Evolutionary conservation across 2,329 filamentous ascomycete genomes (phyloP).

Genomic region (Orbilia blumenaviensis): DNA sequence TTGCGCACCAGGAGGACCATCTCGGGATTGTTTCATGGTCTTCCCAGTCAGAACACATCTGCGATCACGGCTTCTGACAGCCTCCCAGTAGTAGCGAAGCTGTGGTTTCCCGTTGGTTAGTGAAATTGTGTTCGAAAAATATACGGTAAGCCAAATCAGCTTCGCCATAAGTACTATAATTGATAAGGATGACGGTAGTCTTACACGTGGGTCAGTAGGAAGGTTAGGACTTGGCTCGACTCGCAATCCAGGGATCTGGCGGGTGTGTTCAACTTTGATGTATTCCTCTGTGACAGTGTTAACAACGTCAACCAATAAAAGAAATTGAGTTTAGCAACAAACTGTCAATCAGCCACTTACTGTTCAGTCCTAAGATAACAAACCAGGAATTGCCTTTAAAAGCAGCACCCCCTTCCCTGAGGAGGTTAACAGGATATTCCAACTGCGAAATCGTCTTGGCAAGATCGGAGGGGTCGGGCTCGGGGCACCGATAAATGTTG

Average conservation of each 20-base stretch:
- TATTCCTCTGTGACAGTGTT: background rate
- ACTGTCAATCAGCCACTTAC: background rate
- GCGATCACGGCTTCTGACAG: background rate
- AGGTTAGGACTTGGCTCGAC: background rate
- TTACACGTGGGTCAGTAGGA: slow-evolving; percentile 12
- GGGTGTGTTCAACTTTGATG: slow-evolving; percentile 10
- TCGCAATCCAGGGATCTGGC: background rate
- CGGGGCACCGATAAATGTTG: slow-evolving; percentile 8
- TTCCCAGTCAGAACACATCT: slow-evolving; percentile 29
- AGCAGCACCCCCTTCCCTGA: background rate
- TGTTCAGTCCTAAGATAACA: background rate
- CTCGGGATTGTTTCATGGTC: background rate
- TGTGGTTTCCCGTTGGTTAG: background rate
- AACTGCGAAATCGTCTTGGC: background rate
- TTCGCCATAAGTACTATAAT: too few relatives aligned
- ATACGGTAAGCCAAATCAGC: too few relatives aligned
- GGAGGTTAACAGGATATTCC: background rate
- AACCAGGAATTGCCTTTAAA: slow-evolving; percentile 12
- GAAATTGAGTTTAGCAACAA: too few relatives aligned
- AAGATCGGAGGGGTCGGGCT: slow-evolving; percentile 2
- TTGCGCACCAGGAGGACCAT: background rate
- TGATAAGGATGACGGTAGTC: background rate
- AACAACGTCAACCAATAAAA: background rate
- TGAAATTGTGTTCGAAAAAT: background rate
- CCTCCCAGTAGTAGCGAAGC: slow-evolving; percentile 13